Conservation (phyloP, 2,329 filamentous ascomycete species). For the Fusarium multiceps region DNA sequence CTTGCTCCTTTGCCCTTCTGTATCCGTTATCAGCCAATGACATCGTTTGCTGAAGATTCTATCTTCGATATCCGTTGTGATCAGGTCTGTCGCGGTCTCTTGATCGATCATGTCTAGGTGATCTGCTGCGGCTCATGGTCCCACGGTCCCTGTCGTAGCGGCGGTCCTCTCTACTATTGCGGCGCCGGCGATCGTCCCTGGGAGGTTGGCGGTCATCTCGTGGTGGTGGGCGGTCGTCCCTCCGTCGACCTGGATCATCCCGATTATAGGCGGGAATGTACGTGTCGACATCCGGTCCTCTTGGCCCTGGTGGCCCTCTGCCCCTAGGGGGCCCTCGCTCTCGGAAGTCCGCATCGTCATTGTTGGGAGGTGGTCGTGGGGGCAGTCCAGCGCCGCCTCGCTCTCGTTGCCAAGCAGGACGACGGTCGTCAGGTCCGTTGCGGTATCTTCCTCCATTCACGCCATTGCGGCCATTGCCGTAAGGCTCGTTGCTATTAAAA, state of each 20-base stretch:
- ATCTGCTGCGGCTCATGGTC: constrained; percentile 56
- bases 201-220: constrained; percentile 48
- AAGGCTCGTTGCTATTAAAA: constrained; percentile 64
- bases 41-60: constrained; percentile 38
- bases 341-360: constrained; percentile 54
- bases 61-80: constrained; percentile 63
- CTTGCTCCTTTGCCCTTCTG: neutral
- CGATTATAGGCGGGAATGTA: constrained; percentile 62
- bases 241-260: constrained; percentile 50
- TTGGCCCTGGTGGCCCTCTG: constrained; percentile 47
- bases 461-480: constrained; percentile 59
- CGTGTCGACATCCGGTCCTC: constrained; percentile 58
- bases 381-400: constrained; percentile 61
- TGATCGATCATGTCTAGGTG: constrained; percentile 53
- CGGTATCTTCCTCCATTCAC: constrained; percentile 60
- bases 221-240: constrained; percentile 47
- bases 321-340: constrained; percentile 51
- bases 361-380: constrained; percentile 53
- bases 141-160: constrained; percentile 56
- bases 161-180: constrained; percentile 52
- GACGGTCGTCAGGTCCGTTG: constrained; percentile 57
- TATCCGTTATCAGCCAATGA: neutral
- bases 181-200: constrained; percentile 48
- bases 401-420: constrained; percentile 68
- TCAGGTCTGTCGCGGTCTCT: constrained; percentile 60